Evolutionary conservation across 2,329 filamentous ascomycete genomes (phyloP), one percentile per base, ranked within the genome.

Genomic region (Chalara sp.): DNA sequence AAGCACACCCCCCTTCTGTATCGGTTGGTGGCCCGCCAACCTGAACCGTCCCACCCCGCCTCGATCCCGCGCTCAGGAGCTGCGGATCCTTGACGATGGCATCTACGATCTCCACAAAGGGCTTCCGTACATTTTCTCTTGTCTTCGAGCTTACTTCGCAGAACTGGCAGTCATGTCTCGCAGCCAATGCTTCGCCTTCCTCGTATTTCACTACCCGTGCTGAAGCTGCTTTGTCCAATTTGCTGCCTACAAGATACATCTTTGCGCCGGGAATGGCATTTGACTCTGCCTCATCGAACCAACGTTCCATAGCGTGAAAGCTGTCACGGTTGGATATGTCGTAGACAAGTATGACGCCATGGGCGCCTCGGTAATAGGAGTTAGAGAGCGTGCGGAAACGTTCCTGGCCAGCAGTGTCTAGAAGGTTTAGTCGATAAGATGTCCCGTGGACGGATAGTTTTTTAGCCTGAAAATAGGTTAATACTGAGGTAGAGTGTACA

Each of bases 331-430:
- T 83, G 31, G 87, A 84, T 52, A 97, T 76, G 68, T 99, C 93
- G 76, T 97, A 99, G 57, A 97, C 84, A 53, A 99, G 78, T 47
- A 99, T 86, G n/a, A 92, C 92, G 58, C 92, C 93, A 5, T 93
- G 92, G 2, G 93, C 93, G 56, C 92, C 92, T 63, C 93, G 86
- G 70, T 99, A 97, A 72, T 97, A 99, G 43, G 87, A 93, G 57
- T 93, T 81, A 30, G 89, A 95, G 39, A 97, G 91, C 53, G 89
- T 95, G 57, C 93, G 88, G 70, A 97, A 99, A 54, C 93, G 83
- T 70, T 99, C 93, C 53, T 95, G 96, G 48, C 93, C 93, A 5
- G 93, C 93, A 1, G 93, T 99, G 66, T 99, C 93, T 56, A 80
- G 76, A 47, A 80, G 70, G 44, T 75, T 77, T 28, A 80, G 59